Conservation (phyloP, 192 early-diverging fungal genomes). For the Dimargaris verticillata region DNA sequence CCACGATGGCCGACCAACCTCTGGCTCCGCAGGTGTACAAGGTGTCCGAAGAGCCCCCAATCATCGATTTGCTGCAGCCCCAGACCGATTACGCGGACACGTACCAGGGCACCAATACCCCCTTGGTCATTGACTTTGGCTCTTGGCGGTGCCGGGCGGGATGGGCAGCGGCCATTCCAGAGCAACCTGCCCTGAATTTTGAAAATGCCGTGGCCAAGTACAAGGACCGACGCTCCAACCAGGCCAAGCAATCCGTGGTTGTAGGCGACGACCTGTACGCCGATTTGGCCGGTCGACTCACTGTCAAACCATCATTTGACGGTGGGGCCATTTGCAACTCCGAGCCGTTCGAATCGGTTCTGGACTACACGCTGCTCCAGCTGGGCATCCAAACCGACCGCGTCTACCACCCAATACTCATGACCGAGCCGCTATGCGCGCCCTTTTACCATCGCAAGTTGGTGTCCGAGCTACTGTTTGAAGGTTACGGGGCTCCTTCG, state of each 20-base stretch:
- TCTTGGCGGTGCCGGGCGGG: slow-evolving; percentile 67
- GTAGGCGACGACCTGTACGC: slow-evolving; percentile 55
- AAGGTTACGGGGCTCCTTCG: slow-evolving; percentile 59
- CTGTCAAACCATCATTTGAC: slow-evolving; percentile 24
- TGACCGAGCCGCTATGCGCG: slow-evolving; percentile 73
- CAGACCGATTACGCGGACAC: slow-evolving; percentile 33
- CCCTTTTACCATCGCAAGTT: slow-evolving; percentile 57
- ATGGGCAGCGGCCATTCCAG: slow-evolving; percentile 40
- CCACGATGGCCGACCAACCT: no score
- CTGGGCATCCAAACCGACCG: slow-evolving; percentile 52
- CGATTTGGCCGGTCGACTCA: slow-evolving; percentile 26
- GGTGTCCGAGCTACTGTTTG: slow-evolving; percentile 79
- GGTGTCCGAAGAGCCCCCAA: slow-evolving; percentile 23
- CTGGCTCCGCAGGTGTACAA: background rate
- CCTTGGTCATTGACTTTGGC: slow-evolving; percentile 58
- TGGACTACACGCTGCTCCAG: slow-evolving; percentile 75
- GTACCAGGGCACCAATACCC: slow-evolving; percentile 22
- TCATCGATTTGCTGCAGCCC: slow-evolving; percentile 20
- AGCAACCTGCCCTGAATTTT: slow-evolving; percentile 39
- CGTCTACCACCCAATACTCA: slow-evolving; percentile 66
- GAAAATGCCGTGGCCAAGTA: slow-evolving; percentile 50
- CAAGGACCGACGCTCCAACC: slow-evolving; percentile 33
- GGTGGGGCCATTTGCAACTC: slow-evolving; percentile 15
- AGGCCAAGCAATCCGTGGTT: slow-evolving; percentile 17
- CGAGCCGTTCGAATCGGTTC: slow-evolving; percentile 49